These are phyloP conservation scores for Primulina eburnea DNA, from an alignment of 257 asterid species.

Conservation along the genomic window DNA sequence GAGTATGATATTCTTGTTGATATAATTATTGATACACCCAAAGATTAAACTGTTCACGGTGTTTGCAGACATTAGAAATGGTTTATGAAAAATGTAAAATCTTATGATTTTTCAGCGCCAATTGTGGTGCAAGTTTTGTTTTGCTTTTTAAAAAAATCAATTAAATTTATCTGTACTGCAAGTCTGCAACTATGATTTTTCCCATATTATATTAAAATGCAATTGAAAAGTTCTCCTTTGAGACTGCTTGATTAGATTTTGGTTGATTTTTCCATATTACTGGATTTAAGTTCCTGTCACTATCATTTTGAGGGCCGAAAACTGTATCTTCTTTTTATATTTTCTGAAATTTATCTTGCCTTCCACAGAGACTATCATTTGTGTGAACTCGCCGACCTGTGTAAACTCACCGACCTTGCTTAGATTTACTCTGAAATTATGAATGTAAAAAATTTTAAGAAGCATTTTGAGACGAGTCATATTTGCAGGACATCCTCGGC, in stretches of 20 bases:
- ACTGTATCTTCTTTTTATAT: background rate
- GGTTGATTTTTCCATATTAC: background rate
- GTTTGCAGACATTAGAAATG: slow-evolving; percentile 14
- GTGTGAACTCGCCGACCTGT: slow-evolving; percentile 9
- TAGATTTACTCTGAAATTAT: slow-evolving; percentile 1
- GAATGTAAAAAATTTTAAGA: slow-evolving; percentile 20
- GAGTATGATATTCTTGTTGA: background rate
- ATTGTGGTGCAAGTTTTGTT: background rate
- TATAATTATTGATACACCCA: background rate
- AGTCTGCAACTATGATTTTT: background rate
- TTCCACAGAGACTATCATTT: slow-evolving; percentile 8
- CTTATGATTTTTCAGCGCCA: slow-evolving; percentile 2
- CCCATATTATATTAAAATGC: slow-evolving; percentile 6
- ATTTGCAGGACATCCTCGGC: slow-evolving; percentile 91
- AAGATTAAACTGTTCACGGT: slow-evolving; percentile 12
- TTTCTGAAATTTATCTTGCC: background rate
- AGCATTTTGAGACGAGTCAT: slow-evolving; percentile 26
- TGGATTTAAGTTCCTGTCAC: slow-evolving; percentile 3
- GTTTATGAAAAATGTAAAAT: slow-evolving; percentile 6
- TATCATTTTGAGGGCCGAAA: slow-evolving; percentile 11
- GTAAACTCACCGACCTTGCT: slow-evolving; percentile 7
- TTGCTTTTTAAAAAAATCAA: slow-evolving; percentile 15
- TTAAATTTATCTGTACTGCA: background rate
- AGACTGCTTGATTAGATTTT: background rate
- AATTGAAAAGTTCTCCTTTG: background rate